Percentiles rank a stretch among this genome's conserved stretches.
Conservation (phyloP, 1,139 yeast species). For the Saccharomyces hybrid region DNA sequence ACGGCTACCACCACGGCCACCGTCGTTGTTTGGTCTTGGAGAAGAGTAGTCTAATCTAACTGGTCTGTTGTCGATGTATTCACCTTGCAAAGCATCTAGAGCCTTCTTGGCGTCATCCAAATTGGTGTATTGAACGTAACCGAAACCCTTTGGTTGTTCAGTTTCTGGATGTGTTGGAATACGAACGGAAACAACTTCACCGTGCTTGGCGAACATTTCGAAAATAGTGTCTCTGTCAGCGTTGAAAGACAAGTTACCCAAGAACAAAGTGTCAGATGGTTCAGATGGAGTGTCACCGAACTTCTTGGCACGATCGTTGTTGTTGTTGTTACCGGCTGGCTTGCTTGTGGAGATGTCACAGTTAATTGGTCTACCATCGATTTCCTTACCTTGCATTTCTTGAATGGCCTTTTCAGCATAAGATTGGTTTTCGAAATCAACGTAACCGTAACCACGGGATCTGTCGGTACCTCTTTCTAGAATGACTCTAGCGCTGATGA, state of each 20-base stretch:
- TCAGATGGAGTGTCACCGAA: constrained; percentile 85
- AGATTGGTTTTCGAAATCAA: constrained; percentile 73
- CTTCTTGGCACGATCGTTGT: constrained; percentile 47
- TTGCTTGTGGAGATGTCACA: constrained; percentile 84
- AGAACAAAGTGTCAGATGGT: constrained; percentile 91
- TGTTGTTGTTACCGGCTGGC: constrained; percentile 41
- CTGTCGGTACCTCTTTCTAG: constrained; percentile 80
- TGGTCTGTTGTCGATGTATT: constrained; percentile 83
- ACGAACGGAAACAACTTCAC: constrained; percentile 80
- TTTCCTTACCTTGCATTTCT: constrained; percentile 84
- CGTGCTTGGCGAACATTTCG: constrained; percentile 66
- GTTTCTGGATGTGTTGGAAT: constrained; percentile 98
- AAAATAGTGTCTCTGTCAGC: constrained; percentile 72
- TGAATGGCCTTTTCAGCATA: constrained; percentile 81
- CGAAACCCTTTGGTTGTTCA: constrained; percentile 98
- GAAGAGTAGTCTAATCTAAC: constrained; percentile 92
- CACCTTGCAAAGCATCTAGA: constrained; percentile 80
- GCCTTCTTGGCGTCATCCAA: constrained; percentile 91
- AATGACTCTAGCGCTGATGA: constrained; percentile 81
- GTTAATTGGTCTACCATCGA: constrained; percentile 95
- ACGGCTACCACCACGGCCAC: constrained; percentile 13
- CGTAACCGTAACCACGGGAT: constrained; percentile 97
- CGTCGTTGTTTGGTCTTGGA: constrained; percentile 53
- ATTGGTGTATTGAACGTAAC: constrained; percentile 84
- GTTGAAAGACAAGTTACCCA: constrained; percentile 92